Percentiles rank a stretch among this genome's conserved stretches.
phyloP scores from a whole-genome alignment of 1,284 basidiomycete species.

The Boletus coffeatus region DNA sequence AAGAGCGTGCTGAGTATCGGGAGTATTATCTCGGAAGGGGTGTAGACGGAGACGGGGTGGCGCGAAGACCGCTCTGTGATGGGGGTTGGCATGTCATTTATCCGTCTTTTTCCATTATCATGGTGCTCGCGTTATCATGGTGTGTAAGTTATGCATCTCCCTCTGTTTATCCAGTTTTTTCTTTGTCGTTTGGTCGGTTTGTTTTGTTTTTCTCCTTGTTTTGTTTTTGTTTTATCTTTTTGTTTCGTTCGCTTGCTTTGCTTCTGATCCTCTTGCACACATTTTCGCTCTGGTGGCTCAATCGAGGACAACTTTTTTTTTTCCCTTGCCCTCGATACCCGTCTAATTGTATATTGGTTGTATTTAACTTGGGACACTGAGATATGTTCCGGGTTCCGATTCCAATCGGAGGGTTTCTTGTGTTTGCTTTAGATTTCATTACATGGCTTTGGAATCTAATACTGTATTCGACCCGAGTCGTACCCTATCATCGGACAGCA shows the following conservation, averaged over 20 bases:
- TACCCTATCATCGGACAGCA: too few species aligned
- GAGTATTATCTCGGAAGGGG: conserved; percentile 55
- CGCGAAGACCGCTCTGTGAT: neutral
- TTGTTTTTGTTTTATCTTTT: neutral
- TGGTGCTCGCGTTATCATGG: neutral
- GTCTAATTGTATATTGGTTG: conserved; percentile 12
- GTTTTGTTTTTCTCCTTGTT: neutral
- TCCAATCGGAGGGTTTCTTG: neutral
- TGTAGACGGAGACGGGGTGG: conserved; percentile 2
- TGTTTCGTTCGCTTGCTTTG: neutral
- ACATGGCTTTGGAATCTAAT: neutral
- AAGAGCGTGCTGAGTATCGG: conserved; percentile 69
- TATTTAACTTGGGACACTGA: conserved; percentile 1
- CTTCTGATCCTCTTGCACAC: neutral
- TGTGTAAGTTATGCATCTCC: neutral
- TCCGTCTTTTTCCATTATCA: neutral
- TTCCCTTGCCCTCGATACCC: neutral
- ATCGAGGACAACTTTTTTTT: conserved; percentile 2
- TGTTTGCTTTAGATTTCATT: conserved; percentile 1
- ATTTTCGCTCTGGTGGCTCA: neutral
- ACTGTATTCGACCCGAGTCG: too few species aligned
- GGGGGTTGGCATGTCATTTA: neutral
- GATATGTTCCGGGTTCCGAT: neutral
- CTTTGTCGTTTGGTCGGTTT: neutral
- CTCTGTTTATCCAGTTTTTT: neutral